Base-by-base conservation (phyloP, 495 filamentous ascomycete species). In the Talaromyces borbonicus region DNA sequence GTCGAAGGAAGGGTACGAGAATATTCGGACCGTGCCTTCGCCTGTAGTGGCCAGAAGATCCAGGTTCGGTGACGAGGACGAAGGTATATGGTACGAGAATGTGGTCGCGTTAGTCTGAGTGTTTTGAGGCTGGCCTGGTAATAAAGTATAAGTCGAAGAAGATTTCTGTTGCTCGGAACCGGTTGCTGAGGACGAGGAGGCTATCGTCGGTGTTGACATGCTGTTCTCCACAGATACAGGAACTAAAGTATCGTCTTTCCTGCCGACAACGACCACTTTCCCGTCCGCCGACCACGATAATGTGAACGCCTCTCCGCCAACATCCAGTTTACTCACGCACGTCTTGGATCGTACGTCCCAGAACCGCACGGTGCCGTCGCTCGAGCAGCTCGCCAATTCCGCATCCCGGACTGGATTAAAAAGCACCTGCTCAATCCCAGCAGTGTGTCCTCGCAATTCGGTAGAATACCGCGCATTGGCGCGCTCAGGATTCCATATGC, bases 401-500 rank as follows among this genome's bases (percentile, higher is more conserved):
- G 85, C 83, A 51, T 96, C 89, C 52, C 84, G 87, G 5, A 77
- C 75, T 2, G 92, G 92, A 54, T 95, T 90, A 68, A 93, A 98
- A 4, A 84, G 77, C 2, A 96, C 83, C 49, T 87, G 84, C 62
- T 96, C 90, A 14, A 96, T 82, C 6, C 69, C 71, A 8, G 78
- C 80, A 2, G 74, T 63, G 59, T 93, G 87, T 5, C 89, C 90
- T 43, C 83, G 83, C 47, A 95, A 74, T 51, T 95, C 89, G 1
- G 89, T 95, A 8, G 84, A 85, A 58, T 90, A 81, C 52, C 79
- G 80, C 24, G 84, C 78, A 58, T 84, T 77, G 18, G 82, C 76
- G 54, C 86, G 84, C 48, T 95, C 90, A 0, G 86, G 88, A 57
- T 95, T 95, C 89, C 89, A 87, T 50, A 95, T 87, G 38, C 88